Conservation (phyloP, 2,329 filamentous ascomycete species). For the Mycosphaerella sp. region DNA sequence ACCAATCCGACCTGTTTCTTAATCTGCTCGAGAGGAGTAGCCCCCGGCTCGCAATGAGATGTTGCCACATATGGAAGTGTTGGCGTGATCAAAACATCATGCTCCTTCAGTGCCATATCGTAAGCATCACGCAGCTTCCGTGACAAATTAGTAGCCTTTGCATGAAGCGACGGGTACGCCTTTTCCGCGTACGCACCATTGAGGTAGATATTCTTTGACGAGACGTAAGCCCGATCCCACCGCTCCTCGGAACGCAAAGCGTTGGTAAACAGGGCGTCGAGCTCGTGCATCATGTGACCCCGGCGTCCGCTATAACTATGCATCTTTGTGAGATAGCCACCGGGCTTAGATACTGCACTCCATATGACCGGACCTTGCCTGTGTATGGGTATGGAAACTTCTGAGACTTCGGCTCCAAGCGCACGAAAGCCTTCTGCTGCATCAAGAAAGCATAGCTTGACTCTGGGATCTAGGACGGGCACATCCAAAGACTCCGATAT, state of each 20-base stretch:
- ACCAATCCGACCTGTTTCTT: constrained; percentile 50
- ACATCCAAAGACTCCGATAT: neutral
- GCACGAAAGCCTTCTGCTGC: neutral
- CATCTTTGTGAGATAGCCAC: neutral
- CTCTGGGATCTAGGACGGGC: neutral
- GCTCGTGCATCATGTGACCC: neutral
- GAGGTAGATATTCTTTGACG: neutral
- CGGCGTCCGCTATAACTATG: neutral
- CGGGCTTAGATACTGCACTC: neutral
- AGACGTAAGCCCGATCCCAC: neutral
- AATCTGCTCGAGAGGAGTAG: constrained; percentile 43
- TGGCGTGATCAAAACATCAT: constrained; percentile 46
- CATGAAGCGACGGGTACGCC: neutral
- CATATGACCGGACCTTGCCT: neutral
- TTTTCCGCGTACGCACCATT: neutral
- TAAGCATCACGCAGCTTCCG: neutral
- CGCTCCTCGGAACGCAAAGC: neutral
- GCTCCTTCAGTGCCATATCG: constrained; percentile 37
- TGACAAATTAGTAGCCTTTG: neutral
- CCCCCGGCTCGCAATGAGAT: constrained; percentile 38
- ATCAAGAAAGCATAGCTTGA: neutral
- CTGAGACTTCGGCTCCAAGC: neutral
- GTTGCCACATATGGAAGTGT: constrained; percentile 46
- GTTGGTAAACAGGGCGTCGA: neutral
- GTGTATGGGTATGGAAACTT: neutral